Evolutionary conservation across 495 filamentous ascomycete species (phyloP), one percentile per base, ranked within the genome.

Genomic region (Cetradonia linearis): DNA sequence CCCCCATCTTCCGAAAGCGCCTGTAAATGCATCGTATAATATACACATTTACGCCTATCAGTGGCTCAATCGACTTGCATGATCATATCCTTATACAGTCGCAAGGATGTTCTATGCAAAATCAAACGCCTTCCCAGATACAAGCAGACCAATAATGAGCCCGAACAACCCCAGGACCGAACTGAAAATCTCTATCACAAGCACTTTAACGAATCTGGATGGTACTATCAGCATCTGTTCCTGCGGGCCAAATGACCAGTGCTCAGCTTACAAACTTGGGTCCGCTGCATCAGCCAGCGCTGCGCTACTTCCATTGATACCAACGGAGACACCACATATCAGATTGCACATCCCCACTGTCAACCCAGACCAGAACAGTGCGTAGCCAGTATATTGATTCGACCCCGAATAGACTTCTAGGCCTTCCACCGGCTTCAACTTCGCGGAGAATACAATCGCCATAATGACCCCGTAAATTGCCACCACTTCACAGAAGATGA

Each of bases 391-490:
- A 69, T 95, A 97, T 74, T 91, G 59, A 70, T 87, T 86, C 67
- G 77, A 80, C 46, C 76, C 79, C 2, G 86, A 81, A 70, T 83
- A 81, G 28, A 87, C 65, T 14, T 70, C 74, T 3, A 80, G 78
- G 8, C 69, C 71, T 27, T 73, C 59, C 33, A 88, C 74, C 18
- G 71, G 60, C 64, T 81, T 80, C 59, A 99, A 72, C 69, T 95
- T 93, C 34, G 91, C 77, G 40, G 91, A 94, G 77, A 96, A 96
- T 49, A 99, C 85, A 71, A 99, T 99, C 62, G 92, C 85, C 89
- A 97, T 97, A 75, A 99, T 99, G 67, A 99, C 91, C 67, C 94
- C 94, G 79, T 99, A 99, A 71, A 99, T 99, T 69, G 94, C 94
- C 63, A 99, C 94, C 65, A 97, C 94, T 75, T 99, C 94, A 77